Evolutionary conservation across 176 grass and related monocot genomes (phyloP).

Genomic region (Carex scoparia): DNA sequence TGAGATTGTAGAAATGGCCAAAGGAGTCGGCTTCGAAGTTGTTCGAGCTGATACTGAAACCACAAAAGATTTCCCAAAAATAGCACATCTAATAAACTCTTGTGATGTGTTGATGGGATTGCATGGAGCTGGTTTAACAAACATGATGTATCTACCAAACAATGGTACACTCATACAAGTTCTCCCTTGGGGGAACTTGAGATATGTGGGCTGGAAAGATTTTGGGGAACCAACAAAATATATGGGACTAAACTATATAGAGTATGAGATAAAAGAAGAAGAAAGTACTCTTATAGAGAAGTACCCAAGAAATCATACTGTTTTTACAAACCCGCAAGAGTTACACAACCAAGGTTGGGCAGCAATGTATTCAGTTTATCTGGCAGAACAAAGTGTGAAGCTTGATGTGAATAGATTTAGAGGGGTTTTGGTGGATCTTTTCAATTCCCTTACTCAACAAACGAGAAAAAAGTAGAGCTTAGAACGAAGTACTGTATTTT

Average conservation of each 20-base stretch:
- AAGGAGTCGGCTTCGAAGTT: slow-evolving; percentile 26
- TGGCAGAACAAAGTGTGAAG: slow-evolving; percentile 75
- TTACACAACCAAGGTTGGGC: slow-evolving; percentile 63
- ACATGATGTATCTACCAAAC: slow-evolving; percentile 64
- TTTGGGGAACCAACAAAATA: slow-evolving; percentile 59
- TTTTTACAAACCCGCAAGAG: slow-evolving; percentile 58
- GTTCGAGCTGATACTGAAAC: slow-evolving; percentile 17
- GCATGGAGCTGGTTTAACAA: slow-evolving; percentile 79
- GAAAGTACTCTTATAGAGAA: slow-evolving; percentile 70
- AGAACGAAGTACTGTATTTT: not conserved
- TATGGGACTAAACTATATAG: slow-evolving; percentile 62
- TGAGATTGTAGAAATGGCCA: not conserved
- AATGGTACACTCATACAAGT: slow-evolving; percentile 64
- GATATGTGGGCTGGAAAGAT: slow-evolving; percentile 49
- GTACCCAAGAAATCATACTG: slow-evolving; percentile 53
- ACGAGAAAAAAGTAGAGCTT: slow-evolving; percentile 4
- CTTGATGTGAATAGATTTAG: slow-evolving; percentile 65
- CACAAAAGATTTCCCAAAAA: slow-evolving; percentile 20
- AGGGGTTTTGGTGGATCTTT: slow-evolving; percentile 45
- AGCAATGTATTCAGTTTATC: slow-evolving; percentile 54
- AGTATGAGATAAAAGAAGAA: slow-evolving; percentile 57
- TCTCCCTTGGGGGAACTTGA: slow-evolving; percentile 69
- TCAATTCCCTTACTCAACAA: slow-evolving; percentile 59
- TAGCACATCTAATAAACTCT: slow-evolving; percentile 30
- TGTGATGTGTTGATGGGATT: slow-evolving; percentile 34